Conservation (phyloP, 306 rosid genomes). For the Fragaria iinumae region DNA sequence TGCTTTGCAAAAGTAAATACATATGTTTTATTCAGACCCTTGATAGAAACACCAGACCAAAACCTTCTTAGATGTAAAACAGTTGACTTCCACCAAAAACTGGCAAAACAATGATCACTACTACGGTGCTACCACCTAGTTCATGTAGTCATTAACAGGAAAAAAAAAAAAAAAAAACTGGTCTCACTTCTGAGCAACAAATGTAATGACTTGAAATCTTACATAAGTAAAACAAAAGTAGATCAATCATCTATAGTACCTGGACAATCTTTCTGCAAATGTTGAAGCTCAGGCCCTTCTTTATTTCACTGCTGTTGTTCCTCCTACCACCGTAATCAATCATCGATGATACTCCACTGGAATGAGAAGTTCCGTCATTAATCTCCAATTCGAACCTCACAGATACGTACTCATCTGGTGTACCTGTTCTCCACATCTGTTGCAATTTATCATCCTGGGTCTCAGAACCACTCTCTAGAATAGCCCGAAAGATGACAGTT, state of each 20-base stretch:
- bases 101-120: not conserved
- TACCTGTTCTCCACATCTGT: conserved; percentile 47
- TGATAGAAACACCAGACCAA: not conserved
- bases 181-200: not conserved
- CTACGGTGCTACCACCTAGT: not conserved
- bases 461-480: conserved; percentile 31
- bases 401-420: conserved; percentile 38
- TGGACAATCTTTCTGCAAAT: conserved; percentile 66
- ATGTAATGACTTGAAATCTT: not conserved
- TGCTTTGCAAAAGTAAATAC: not conserved
- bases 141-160: not conserved
- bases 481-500: conserved; percentile 46
- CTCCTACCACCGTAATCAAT: conserved; percentile 35
- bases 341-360: conserved; percentile 36
- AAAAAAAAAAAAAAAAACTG: not conserved
- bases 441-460: conserved; percentile 40
- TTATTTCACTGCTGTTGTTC: conserved; percentile 38
- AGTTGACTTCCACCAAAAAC: not conserved
- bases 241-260: conserved; percentile 29
- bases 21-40: not conserved
- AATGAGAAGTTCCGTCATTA: conserved; percentile 30
- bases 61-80: not conserved
- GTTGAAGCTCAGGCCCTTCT: conserved; percentile 61
- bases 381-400: conserved; percentile 62
- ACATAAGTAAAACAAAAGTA: not conserved